Conservation (phyloP, 1,139 yeast species). For the Candida neerlandica region DNA sequence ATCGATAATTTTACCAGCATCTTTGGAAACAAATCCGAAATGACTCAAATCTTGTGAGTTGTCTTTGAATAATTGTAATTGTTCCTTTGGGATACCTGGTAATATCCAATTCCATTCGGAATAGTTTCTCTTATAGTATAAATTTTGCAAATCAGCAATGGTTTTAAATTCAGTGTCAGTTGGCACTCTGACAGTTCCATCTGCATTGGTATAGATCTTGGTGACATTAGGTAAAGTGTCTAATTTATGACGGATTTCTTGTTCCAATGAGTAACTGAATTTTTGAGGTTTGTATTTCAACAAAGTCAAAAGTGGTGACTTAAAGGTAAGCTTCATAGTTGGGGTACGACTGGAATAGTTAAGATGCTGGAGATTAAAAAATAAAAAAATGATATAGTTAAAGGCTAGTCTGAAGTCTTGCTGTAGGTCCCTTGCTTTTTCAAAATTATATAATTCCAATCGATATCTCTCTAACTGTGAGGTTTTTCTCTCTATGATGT, state of each 20-base stretch:
- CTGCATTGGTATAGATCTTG: constrained; percentile 70
- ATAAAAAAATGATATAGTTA: no score
- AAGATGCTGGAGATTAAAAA: no score
- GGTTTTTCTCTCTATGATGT: constrained; percentile 5
- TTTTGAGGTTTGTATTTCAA: constrained; percentile 41
- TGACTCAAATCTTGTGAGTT: constrained; percentile 66
- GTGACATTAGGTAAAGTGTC: constrained; percentile 57
- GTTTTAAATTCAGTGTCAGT: constrained; percentile 72
- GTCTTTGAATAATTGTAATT: constrained; percentile 59
- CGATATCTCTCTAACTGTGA: neutral
- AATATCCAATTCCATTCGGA: constrained; percentile 63
- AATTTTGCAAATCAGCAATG: constrained; percentile 69
- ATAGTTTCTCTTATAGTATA: constrained; percentile 62
- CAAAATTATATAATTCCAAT: neutral
- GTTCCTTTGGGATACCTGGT: constrained; percentile 54
- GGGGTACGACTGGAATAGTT: neutral
- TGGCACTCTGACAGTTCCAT: constrained; percentile 76
- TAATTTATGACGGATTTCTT: constrained; percentile 45
- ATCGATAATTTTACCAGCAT: constrained; percentile 70
- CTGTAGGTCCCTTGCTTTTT: neutral
- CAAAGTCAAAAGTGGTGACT: constrained; percentile 43
- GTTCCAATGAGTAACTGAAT: constrained; percentile 46
- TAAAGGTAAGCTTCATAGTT: constrained; percentile 46
- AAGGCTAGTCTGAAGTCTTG: no score
- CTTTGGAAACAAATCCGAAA: constrained; percentile 63